These are phyloP conservation scores for Camelina laxa DNA, from an alignment of 345 rosid genomes.

Conservation along the genomic window DNA sequence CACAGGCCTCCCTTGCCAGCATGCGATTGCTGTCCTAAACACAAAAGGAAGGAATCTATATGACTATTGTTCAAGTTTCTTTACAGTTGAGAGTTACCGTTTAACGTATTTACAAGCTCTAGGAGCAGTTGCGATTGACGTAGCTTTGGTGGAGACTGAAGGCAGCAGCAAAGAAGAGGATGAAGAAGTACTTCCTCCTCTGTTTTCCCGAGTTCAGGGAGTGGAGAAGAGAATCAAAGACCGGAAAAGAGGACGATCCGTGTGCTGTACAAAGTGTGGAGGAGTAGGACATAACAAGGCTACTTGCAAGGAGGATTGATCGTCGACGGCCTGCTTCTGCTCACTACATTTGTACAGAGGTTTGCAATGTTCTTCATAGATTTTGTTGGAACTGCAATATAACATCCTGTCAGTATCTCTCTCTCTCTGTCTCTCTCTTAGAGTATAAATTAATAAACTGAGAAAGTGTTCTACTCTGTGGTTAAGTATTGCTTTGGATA, in stretches of 20 bases:
- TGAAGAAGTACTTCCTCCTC: conserved; percentile 74
- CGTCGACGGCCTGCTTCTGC: conserved; percentile 11
- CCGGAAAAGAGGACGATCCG: conserved; percentile 54
- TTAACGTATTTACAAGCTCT: conserved; percentile 58
- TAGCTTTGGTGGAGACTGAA: conserved; percentile 31
- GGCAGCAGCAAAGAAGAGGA: conserved; percentile 45
- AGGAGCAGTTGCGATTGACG: conserved; percentile 45
- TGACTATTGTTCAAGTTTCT: conserved; percentile 71
- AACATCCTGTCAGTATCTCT: not conserved
- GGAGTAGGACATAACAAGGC: conserved; percentile 85
- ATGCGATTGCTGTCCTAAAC: conserved; percentile 79
- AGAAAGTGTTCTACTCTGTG: conserved; percentile 9
- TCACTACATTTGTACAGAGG: conserved; percentile 39
- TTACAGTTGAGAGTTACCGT: conserved; percentile 60
- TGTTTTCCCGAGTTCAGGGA: conserved; percentile 52
- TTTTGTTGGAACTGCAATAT: conserved; percentile 13
- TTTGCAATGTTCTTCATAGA: conserved; percentile 29
- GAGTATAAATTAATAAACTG: conserved; percentile 23
- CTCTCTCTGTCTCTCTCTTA: not conserved
- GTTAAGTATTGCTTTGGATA: conserved; percentile 19
- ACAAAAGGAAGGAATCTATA: conserved; percentile 53
- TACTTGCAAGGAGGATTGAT: conserved; percentile 67
- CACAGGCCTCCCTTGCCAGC: conserved; percentile 78
- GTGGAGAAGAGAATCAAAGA: conserved; percentile 54
- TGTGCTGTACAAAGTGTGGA: conserved; percentile 74